Base-by-base conservation (phyloP, 1,139 yeast species). In the Diutina ranongensis region DNA sequence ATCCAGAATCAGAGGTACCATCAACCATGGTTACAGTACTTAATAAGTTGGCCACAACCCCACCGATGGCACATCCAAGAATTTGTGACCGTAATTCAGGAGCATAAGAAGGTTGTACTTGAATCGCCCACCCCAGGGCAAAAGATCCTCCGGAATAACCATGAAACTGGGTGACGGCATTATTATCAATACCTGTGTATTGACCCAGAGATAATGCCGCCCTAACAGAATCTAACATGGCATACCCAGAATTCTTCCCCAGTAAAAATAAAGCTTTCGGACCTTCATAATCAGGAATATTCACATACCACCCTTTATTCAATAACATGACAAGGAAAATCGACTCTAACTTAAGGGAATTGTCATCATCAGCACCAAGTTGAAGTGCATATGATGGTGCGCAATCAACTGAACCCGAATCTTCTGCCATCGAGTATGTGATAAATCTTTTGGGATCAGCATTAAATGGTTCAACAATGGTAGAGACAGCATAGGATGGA, bases 61-160 rank as follows among this genome's bases (percentile, higher is more conserved):
- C 69, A 2, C 70, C 70, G 15, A 40, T 16, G 10, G 35, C 44
- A 10, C 34, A 31, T 16, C 44, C 44, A 34, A 57, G 51, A 10
- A 65, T 48, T 44, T 57, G 54, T 0, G 47, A 19, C 4, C 40
- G 41, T 40, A 65, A 54, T 13, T 64, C 67, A 2, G 64, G 62
- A 4, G 70, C 67, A 48, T 65, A 65, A 1, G 46, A 35, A 3
- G 64, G 63, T 28, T 60, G 64, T 33, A 65, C 49, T 13, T 61
- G 55, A 1, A 68, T 60, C 4, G 68, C 70, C 71, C 71, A 67
- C 1, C 61, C 61, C 3, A 63, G 51, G 3, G 70, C 64, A 20
- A 63, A 51, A 2, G 67, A 54, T 1, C 70, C 70, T 8, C 70
- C 70, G 4, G 68, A 62, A 49, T 65, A 66, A 0, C 71, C 71